Evolutionary conservation across 495 filamentous ascomycete genomes (phyloP), one percentile per base, ranked within the genome.

Genomic region (Aspergillus sclerotioniger): DNA sequence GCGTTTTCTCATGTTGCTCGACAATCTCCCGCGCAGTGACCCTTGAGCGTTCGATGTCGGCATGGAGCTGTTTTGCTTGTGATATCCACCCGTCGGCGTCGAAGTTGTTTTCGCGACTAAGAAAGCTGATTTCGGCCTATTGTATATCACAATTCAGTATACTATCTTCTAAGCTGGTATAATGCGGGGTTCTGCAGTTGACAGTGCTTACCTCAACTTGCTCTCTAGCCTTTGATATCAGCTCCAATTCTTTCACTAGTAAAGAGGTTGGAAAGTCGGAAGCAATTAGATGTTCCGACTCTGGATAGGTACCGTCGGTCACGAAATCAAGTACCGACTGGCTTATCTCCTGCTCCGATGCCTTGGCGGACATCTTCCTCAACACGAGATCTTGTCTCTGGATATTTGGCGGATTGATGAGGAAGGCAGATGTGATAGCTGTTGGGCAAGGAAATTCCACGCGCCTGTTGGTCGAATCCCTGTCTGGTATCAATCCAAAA

Each of bases 71-170:
- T 68, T 88, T 88, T 32, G 91, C 90, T 69, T 92, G 89, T 19
- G 78, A 70, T 54, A 94, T 88, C 92, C 92, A 97, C 58, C 84
- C 78, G 65, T 90, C 87, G 60, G 94, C 86, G 65, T 94, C 89
- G 19, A 87, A 83, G 44, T 86, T 85, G 41, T 84, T 87, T 46
- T 88, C 83, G 39, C 83, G 82, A 76, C 91, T 93, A 39, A 90
- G 79, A 21, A 75, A 69, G 52, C 84, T 87, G 39, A 96, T 87
- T 57, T 91, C 84, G 54, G 77, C 76, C 88, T 91, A 61, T 60
- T 39, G n/a, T 6, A 8, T 32, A 28, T 35, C 41, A 39, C 12
- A 31, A 28, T 10, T 58, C 58, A 49, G 59, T 21, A 57, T 49
- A 9, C 31, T 57, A 21, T 46, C 39, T 60, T 51, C 28, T 32